Evolutionary conservation across 148 eudicot genomes (phyloP).

Genomic region (Amaranthus cruentus): DNA sequence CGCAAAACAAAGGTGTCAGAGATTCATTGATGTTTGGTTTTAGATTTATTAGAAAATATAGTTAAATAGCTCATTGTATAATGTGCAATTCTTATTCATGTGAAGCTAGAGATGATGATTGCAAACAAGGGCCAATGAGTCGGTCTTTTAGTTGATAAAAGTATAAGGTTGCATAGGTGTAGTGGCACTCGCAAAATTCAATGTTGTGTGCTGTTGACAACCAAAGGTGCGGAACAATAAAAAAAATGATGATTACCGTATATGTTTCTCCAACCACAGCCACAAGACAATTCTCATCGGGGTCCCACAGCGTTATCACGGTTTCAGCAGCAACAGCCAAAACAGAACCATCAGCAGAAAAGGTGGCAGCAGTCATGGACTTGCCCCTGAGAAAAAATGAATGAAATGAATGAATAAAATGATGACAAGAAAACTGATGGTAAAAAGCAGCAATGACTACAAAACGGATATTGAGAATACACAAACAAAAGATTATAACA

Average conservation of each 20-base stretch:
- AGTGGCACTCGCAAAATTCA: no score
- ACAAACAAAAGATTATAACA: background rate
- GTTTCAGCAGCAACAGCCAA: conserved; percentile 94
- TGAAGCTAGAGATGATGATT: no score
- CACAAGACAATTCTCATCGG: conserved; percentile 71
- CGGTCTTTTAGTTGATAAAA: no score
- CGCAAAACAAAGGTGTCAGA: background rate
- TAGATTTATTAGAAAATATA: no score
- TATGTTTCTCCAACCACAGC: conserved; percentile 66
- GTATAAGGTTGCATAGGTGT: no score
- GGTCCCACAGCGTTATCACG: conserved; percentile 90
- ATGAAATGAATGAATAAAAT: background rate
- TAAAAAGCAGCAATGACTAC: background rate
- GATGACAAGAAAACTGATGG: background rate
- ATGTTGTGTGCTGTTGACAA: background rate
- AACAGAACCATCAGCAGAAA: conserved; percentile 88
- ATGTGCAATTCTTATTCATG: no score
- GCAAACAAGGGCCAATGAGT: no score
- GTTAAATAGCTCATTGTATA: no score
- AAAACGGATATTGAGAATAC: background rate
- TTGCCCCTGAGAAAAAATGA: conserved; percentile 46
- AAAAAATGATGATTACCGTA: conserved; percentile 41
- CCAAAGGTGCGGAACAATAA: background rate
- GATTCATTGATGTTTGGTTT: no score
- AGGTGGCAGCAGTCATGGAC: conserved; percentile 83